Evolutionary conservation across 2,329 filamentous ascomycete species (phyloP).

Genomic region (Juglanconis sp.): DNA sequence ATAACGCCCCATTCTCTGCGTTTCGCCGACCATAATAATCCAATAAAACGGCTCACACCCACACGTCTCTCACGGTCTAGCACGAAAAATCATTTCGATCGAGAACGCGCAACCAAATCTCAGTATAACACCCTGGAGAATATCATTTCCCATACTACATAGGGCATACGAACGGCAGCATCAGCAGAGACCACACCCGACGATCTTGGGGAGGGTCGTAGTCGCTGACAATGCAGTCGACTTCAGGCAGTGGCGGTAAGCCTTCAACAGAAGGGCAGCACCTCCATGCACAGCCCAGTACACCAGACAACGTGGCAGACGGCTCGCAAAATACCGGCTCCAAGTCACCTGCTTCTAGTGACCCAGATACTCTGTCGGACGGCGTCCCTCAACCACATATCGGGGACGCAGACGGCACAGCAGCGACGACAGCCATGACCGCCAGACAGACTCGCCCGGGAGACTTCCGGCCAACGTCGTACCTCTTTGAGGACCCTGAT

Average conservation of each 20-base stretch:
- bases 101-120: too few relatives aligned
- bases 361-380: background rate
- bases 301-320: background rate
- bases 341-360: background rate
- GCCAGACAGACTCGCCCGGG: background rate
- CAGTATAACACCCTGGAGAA: background rate
- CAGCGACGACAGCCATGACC: background rate
- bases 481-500: conserved; percentile 11
- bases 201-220: background rate
- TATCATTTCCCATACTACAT: background rate
- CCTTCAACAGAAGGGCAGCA: background rate
- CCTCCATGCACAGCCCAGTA: background rate
- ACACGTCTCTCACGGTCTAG: too few relatives aligned
- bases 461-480: conserved; percentile 2
- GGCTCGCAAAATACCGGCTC: background rate
- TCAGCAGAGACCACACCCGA: background rate
- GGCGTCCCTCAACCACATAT: background rate
- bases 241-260: background rate
- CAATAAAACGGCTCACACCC: too few relatives aligned
- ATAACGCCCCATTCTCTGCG: background rate
- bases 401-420: background rate
- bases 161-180: background rate
- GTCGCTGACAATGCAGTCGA: background rate
- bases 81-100: too few relatives aligned
- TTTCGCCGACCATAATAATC: too few relatives aligned